Conservation (phyloP, 176 grass and related monocot genomes). For the Oryza longistaminata region DNA sequence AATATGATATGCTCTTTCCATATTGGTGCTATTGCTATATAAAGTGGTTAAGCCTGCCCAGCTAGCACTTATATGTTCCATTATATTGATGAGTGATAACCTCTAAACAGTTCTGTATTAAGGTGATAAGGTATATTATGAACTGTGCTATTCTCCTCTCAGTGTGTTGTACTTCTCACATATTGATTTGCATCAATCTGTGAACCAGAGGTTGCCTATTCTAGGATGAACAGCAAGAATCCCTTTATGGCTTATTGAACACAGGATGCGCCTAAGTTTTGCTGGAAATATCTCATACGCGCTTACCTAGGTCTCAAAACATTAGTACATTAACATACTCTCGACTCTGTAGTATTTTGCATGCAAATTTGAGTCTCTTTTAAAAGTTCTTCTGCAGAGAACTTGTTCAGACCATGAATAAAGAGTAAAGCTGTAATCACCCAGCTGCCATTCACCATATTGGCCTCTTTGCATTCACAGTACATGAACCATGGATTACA, state of each 20-base stretch:
- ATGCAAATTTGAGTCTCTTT: conserved; percentile 21
- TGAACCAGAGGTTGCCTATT: not conserved
- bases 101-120: not conserved
- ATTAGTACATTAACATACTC: not conserved
- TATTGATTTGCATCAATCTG: not conserved
- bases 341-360: conserved; percentile 15
- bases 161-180: conserved; percentile 5
- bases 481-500: not conserved
- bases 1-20: not conserved
- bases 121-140: not conserved
- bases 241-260: not conserved
- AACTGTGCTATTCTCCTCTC: not conserved
- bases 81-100: not conserved
- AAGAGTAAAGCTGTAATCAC: not conserved
- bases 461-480: conserved; percentile 10
- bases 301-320: not conserved
- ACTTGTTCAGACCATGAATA: not conserved
- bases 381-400: not conserved
- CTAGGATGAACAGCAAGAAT: conserved; percentile 16
- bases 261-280: not conserved
- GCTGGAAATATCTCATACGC: not conserved
- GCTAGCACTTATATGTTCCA: not conserved
- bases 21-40: not conserved
- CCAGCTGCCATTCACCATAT: not conserved
- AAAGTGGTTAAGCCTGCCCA: not conserved